Percentiles rank a stretch among this genome's conserved stretches.
phyloP scores from a whole-genome alignment of 139 green algal species.

The Chlamydomonas eustigma region DNA sequence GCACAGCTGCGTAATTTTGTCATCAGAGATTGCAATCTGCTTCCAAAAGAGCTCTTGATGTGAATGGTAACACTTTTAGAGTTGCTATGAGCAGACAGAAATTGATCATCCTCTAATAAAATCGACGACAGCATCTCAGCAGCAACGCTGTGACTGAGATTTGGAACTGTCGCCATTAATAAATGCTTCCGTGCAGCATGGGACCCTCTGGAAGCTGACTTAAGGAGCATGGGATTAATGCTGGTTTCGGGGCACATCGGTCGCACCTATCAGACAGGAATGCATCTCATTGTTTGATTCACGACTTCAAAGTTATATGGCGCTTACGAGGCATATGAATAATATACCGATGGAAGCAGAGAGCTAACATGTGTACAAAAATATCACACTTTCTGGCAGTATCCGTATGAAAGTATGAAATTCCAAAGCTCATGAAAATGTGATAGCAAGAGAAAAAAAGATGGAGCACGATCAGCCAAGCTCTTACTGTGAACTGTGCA shows the following conservation, averaged over 20 bases:
- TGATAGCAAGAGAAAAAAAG: background rate
- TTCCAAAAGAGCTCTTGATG: too few species aligned
- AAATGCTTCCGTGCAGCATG: slow-evolving; percentile 1
- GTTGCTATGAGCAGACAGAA: too few species aligned
- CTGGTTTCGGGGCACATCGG: background rate
- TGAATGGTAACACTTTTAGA: too few species aligned
- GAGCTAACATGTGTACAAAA: background rate
- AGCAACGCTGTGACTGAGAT: background rate
- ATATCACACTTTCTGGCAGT: too few species aligned
- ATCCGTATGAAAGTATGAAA: too few species aligned
- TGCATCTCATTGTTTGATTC: background rate
- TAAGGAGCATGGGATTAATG: slow-evolving; percentile 5
- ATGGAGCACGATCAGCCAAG: background rate
- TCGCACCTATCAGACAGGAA: background rate
- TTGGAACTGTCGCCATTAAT: background rate
- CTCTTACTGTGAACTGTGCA: slow-evolving; percentile 40
- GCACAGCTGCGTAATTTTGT: background rate
- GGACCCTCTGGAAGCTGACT: slow-evolving; percentile 4
- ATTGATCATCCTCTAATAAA: too few species aligned
- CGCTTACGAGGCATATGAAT: too few species aligned
- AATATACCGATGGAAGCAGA: background rate
- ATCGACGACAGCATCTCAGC: background rate
- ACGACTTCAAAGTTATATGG: background rate
- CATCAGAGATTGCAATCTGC: background rate
- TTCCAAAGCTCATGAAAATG: background rate